Base-by-base conservation (phyloP, 768 basidiomycete genomes). In the Trametes meyenii region DNA sequence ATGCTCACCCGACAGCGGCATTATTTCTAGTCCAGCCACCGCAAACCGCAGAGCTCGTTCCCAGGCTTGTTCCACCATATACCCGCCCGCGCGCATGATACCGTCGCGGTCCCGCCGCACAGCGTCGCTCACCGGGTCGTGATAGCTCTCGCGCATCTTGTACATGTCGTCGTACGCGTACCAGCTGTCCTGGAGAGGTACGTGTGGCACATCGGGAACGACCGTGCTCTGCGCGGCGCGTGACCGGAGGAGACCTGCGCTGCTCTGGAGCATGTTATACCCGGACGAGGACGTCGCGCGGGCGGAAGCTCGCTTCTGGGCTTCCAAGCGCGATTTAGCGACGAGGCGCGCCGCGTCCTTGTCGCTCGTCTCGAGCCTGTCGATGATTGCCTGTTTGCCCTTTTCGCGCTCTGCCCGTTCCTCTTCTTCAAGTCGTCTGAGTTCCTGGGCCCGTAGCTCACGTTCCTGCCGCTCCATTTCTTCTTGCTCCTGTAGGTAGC, bases 1-100 rank as follows among this genome's bases (percentile, higher is more conserved):
- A 3, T 58, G 65, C 8, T 66, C 29, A 24, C 65, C 69, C 13
- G 67, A 58, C 24, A 70, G 36, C 7, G 88, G 85, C 36, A 78
- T 69, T 35, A 91, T 69, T 62, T 91, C 90, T 62, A 95, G 71
- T 0, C 84, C 90, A 39, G 86, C 86, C 23, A 94, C 87, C 5
- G 90, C 88, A 65, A 73, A 84, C 59, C 88, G 77, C 58, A 96
- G 71, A 13, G 91, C 92, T 56, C 93, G 80, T 67, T 89, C 88
- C 93, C 93, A 95, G 45, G 89, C 91, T 71, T 95, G 90, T 62
- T 90, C 86, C 4, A 92, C 78, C 63, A 76, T 79, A 71, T 93
- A 96, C 10, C 94, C 94, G 10, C 92, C 94, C 21, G 85, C 92
- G 44, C 87, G 79, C 88, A 89, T 90, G 66, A 88, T 85, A 14